A percentile compares a stretch with the other conserved stretches of the same genome.
Conservation (phyloP, 2,329 filamentous ascomycete genomes). For the Arthrobotrys sphaeroides region DNA sequence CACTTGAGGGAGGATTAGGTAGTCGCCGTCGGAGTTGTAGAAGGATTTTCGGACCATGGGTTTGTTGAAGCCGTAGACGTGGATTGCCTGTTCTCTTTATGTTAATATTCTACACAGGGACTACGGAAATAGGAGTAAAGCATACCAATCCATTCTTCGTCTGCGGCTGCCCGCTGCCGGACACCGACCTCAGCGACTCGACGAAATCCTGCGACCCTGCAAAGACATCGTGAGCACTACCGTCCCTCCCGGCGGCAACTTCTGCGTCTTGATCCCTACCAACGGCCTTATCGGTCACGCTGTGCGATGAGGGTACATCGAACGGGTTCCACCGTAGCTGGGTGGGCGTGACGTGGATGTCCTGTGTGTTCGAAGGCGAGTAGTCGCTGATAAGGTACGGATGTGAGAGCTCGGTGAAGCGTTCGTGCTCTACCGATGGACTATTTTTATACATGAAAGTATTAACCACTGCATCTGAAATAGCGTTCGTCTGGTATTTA, state of each 20-base stretch:
- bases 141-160: constrained; percentile 74
- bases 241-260: neutral
- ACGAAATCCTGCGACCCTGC: constrained; percentile 70
- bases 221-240: constrained; percentile 55
- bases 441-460: neutral
- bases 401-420: constrained; percentile 34
- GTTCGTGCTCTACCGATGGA: constrained; percentile 50
- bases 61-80: constrained; percentile 80
- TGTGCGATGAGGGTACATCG: constrained; percentile 70
- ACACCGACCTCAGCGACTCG: constrained; percentile 73
- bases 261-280: constrained; percentile 16
- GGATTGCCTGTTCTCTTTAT: constrained; percentile 68
- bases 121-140: neutral
- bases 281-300: constrained; percentile 30
- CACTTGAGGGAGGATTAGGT: constrained; percentile 78
- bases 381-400: constrained; percentile 64
- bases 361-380: constrained; percentile 58
- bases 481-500: constrained; percentile 57
- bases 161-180: constrained; percentile 80
- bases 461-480: constrained; percentile 54
- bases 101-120: neutral
- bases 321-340: constrained; percentile 79
- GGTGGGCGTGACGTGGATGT: constrained; percentile 79
- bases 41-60: constrained; percentile 83
- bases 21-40: constrained; percentile 84